A percentile compares a stretch with the other conserved stretches of the same genome.
Conservation (phyloP, 1,284 basidiomycete species). For the Caloboletus inedulis region DNA sequence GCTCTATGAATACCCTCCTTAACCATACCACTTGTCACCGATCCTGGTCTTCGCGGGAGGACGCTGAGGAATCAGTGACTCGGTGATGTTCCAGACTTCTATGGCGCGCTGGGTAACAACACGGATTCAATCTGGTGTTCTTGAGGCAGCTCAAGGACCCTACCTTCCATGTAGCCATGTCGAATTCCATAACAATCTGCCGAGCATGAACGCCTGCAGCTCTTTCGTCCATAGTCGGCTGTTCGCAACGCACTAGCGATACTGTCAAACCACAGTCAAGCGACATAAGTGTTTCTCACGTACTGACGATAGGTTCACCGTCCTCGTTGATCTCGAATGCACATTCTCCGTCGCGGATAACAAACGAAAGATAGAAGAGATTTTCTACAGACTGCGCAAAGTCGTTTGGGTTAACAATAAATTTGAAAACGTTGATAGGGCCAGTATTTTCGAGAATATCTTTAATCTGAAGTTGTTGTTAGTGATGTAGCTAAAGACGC, state of each 20-base stretch:
- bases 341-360: slow-evolving; percentile 81
- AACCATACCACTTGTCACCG: slow-evolving; percentile 70
- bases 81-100: slow-evolving; percentile 72
- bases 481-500: not conserved
- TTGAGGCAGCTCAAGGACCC: slow-evolving; percentile 13
- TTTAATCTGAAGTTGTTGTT: slow-evolving; percentile 44
- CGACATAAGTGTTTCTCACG: slow-evolving; percentile 28
- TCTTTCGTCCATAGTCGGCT: slow-evolving; percentile 64
- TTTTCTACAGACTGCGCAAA: slow-evolving; percentile 94
- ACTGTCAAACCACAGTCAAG: not conserved
- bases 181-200: slow-evolving; percentile 85
- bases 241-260: slow-evolving; percentile 55
- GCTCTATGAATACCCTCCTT: not conserved
- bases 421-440: slow-evolving; percentile 73
- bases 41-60: slow-evolving; percentile 50
- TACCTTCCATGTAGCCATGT: slow-evolving; percentile 80
- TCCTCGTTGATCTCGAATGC: slow-evolving; percentile 62
- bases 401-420: slow-evolving; percentile 83
- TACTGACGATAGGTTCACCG: slow-evolving; percentile 75
- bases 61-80: slow-evolving; percentile 66
- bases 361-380: slow-evolving; percentile 88
- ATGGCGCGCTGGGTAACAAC: slow-evolving; percentile 61
- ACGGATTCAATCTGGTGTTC: not conserved
- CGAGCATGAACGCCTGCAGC: slow-evolving; percentile 62
- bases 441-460: slow-evolving; percentile 47